Evolutionary conservation across 257 asterid species (phyloP), one percentile per base, ranked within the genome.

Genomic region (Capsicum chinense): DNA sequence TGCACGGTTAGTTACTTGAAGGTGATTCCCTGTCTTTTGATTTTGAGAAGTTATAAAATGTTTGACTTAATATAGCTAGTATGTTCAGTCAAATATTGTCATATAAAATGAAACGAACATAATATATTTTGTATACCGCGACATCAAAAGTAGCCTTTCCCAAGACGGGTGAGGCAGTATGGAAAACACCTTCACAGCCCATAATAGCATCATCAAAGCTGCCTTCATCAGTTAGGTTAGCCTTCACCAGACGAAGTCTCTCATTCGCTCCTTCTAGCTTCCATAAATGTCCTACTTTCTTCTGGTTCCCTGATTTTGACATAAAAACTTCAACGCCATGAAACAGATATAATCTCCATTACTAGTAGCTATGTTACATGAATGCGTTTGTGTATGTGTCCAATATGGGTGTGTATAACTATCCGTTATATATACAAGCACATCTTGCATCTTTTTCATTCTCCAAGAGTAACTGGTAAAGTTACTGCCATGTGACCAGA

Each of bases 131-230:
- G 74, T 78, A 60, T 81, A 35, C 64, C 78, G 58, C 17, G 66
- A 35, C 90, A 83, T 96, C 95, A 39, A 85, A 67, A 4, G 85
- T 63, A 2, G 93, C 87, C 17, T 58, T 67, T 5, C 92, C 93
- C 3, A 92, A 81, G 57, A 96, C 98, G 3, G 99, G 98, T n/a
- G 98, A 96, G 48, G 99, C 99, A 9, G 98, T 93, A 89, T 96
- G 99, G 78, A 96, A 96, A 83, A 95, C 98, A 15, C 97, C 99
- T 16, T 86, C 84, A 78, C 98, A 96, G 0, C 98, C 98, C 86
- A 85, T 83, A 33, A 96, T 80, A 10, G 98, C 94, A 26, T 85
- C 90, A 56, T 96, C 97, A 66, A 95, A 96, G 92, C 99, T 96
- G 44, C 98, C 96, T 11, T 93, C 97, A 21, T 82, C 90, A 86